phyloP scores from a whole-genome alignment of 345 rosid genomes.

The Murraya paniculata region DNA sequence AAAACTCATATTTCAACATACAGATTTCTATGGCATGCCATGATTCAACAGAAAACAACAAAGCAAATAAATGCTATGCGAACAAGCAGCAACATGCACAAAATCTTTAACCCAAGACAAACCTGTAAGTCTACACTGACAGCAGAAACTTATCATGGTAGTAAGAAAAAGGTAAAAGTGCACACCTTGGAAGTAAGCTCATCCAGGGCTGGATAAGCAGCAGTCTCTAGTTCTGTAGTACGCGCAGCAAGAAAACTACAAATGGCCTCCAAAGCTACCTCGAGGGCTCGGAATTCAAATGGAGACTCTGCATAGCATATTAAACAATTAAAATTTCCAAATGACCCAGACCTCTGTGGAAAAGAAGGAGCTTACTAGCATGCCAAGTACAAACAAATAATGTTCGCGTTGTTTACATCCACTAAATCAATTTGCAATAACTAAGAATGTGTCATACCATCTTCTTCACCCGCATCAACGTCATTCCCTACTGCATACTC shows the following conservation, averaged over 20 bases:
- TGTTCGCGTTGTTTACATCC: too few relatives aligned
- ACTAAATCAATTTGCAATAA: background rate
- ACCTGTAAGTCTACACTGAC: background rate
- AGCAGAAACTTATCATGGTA: background rate
- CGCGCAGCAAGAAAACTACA: conserved; percentile 94
- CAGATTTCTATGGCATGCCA: background rate
- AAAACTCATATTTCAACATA: background rate
- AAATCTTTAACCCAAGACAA: too few relatives aligned
- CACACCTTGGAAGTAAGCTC: conserved; percentile 86
- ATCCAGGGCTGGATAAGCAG: conserved; percentile 96
- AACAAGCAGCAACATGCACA: background rate
- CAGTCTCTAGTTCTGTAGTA: conserved; percentile 79
- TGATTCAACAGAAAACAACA: background rate
- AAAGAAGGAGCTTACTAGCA: background rate
- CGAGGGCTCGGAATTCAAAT: conserved; percentile 82
- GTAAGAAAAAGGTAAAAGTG: conserved; percentile 3
- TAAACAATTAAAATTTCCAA: background rate
- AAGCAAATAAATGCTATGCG: background rate
- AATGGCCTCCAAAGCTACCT: conserved; percentile 93
- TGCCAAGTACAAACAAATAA: background rate
- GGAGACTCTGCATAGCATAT: conserved; percentile 63
- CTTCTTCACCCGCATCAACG: conserved; percentile 77
- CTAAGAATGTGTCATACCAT: conserved; percentile 50
- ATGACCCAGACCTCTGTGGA: background rate
- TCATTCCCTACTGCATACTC: conserved; percentile 48